Evolutionary conservation across 345 rosid genomes (phyloP), one percentile per base, ranked within the genome.

Genomic region (Brassica nigra): DNA sequence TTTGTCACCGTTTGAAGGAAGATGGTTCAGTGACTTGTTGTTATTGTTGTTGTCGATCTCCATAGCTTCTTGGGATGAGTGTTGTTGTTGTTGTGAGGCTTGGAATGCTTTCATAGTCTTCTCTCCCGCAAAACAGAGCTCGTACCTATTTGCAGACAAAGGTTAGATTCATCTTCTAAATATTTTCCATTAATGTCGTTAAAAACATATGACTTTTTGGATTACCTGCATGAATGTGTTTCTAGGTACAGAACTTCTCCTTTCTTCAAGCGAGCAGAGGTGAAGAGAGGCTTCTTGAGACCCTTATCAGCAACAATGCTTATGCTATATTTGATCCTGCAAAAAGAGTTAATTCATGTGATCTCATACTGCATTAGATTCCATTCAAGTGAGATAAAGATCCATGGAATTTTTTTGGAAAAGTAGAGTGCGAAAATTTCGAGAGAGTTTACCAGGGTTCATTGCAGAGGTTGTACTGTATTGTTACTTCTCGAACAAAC

Each of bases 381-480:
- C 7, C 47, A 67, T 42, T 33, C 33, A 59, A 2, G 47, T 18
- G 9, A 3, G 75, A 28, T 34, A 67, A 68, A 61, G 64, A 79
- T 68, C 16, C 52, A 3, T 64, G 47, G 11, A 4, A 6, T 6
- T 31, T 18, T 18, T 18, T 18, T 18, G 18, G 18, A 18, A 18
- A 18, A 18, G 18, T 18, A 18, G 18, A 18, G 18, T 18, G 18
- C 18, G 18, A 18, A 23, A 23, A 34, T 30, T 9, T 70, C 31
- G 20, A 7, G 39, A 29, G 39, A 36, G 54, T 47, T 47, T 30
- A 96, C 99, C 98, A 96, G 29, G 99, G 99, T 83, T 96, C 99
- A 87, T 96, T 93, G 89, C 99, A 96, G 76, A 96, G 97, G 81
- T 93, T 96, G 90, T 93, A 96, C 76, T 96, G 99, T 78, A 96